Evolutionary conservation across 2,329 filamentous ascomycete genomes (phyloP).

Genomic region (Exophiala xenobiotica): DNA sequence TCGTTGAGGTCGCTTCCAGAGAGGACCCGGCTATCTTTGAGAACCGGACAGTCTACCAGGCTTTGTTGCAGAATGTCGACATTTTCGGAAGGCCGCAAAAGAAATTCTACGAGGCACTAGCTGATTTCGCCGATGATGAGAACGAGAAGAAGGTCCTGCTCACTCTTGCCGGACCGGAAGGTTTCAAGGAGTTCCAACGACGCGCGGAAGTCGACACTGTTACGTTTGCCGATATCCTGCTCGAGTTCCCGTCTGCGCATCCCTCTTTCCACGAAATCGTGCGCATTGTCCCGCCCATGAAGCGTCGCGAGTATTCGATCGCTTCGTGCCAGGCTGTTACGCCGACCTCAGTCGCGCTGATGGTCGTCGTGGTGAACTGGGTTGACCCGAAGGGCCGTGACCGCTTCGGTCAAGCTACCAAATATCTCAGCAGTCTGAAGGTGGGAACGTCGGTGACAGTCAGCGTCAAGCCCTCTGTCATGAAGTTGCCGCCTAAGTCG

Average conservation of each 20-base stretch:
- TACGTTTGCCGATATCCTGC: slow-evolving; percentile 85
- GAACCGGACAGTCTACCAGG: slow-evolving; percentile 89
- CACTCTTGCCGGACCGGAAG: slow-evolving; percentile 72
- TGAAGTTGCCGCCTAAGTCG: slow-evolving; percentile 90
- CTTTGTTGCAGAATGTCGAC: slow-evolving; percentile 87
- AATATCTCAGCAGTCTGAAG: slow-evolving; percentile 76
- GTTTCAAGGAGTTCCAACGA: slow-evolving; percentile 86
- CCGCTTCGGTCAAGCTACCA: slow-evolving; percentile 89
- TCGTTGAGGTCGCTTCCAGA: slow-evolving; percentile 88
- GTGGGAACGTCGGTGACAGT: slow-evolving; percentile 80
- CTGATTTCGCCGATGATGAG: slow-evolving; percentile 80
- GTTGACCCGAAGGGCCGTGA: slow-evolving; percentile 82
- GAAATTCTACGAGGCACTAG: slow-evolving; percentile 91
- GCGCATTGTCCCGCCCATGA: slow-evolving; percentile 84
- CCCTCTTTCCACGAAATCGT: slow-evolving; percentile 85
- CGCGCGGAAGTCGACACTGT: slow-evolving; percentile 86
- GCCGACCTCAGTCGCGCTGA: slow-evolving; percentile 82
- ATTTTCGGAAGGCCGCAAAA: slow-evolving; percentile 96
- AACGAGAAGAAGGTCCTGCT: slow-evolving; percentile 78
- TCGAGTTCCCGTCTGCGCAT: slow-evolving; percentile 86
- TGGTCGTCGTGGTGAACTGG: slow-evolving; percentile 98
- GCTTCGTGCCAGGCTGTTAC: slow-evolving; percentile 95
- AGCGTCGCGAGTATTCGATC: slow-evolving; percentile 98
- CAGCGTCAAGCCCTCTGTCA: slow-evolving; percentile 95
- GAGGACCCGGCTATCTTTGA: slow-evolving; percentile 74